Base-by-base conservation (phyloP, 2,329 filamentous ascomycete genomes). In the Corynespora cassiicola region DNA sequence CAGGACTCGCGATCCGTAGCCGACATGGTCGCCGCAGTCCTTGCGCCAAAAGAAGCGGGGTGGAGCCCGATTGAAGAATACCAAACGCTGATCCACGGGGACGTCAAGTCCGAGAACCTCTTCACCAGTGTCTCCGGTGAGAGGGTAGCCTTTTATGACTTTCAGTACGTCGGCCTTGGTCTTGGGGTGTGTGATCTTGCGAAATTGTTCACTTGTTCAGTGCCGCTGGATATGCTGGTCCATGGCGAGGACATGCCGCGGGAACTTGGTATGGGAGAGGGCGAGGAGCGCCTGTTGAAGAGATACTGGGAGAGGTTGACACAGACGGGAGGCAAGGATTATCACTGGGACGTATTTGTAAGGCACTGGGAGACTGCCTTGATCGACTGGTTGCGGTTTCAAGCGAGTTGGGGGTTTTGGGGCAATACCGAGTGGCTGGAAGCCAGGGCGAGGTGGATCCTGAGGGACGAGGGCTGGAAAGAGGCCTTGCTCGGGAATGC, bases 31-130 rank as follows among this genome's bases (percentile, higher is more conserved):
- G 81, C 82, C 1, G 45, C 62, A 0, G 72, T 80, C 9, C 65
- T 84, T 9, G 72, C 70, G 0, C 78, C 79, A 0, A 60, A 54
- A 15, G 19, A 28, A 5, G 11, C 41, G 0, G 50, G 47, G 2
- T 39, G 40, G 5, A 73, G 72, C 6, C 39, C 66, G 1, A 70
- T 73, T 1, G 74, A 45, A 7, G 41, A 40, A 1, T 70, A 70
- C 21, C 55, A 85, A 47, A 83, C 82, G 0, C 73, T 81, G 11
- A 79, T 87, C 6, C 84, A 87, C 52, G 84, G 84, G 6, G 84
- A 87, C 39, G 82, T 86, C 34, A 87, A 87, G 60, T 84, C 80
- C 0, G 83, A 86, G 50, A 87, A 87, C 42, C 72, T 87, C 6
- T 86, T 86, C 53, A 80, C 79, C 0, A 81, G 70, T 0, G 40